phyloP scores from a whole-genome alignment of 179 eudicot genomes.

The Carnegiea gigantea region DNA sequence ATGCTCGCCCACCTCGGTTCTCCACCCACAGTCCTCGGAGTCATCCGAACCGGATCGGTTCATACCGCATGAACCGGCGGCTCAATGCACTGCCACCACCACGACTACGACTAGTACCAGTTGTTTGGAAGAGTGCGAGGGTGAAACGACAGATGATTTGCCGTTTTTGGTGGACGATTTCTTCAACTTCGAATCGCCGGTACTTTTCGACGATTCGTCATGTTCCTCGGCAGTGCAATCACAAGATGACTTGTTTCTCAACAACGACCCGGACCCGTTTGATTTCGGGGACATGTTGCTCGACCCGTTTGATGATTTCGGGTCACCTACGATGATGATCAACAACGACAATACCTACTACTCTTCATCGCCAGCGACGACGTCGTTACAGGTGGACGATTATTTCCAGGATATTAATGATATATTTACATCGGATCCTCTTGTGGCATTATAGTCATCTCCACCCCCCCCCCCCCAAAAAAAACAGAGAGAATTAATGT shows the following conservation, averaged over 20 bases:
- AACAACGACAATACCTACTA: background rate
- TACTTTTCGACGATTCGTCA: conserved; percentile 36
- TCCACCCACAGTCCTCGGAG: conserved; percentile 25
- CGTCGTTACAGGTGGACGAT: conserved; percentile 51
- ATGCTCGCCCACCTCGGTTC: conserved; percentile 73
- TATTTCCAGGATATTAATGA: conserved; percentile 54
- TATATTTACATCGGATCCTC: conserved; percentile 44
- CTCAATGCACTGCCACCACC: background rate
- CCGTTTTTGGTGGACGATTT: background rate
- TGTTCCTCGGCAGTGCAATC: background rate
- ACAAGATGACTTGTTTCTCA: conserved; percentile 6
- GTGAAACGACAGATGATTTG: conserved; percentile 7
- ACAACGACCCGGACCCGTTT: conserved; percentile 5
- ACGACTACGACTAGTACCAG: background rate
- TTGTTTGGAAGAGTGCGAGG: background rate
- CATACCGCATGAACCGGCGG: conserved; percentile 19
- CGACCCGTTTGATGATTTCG: conserved; percentile 27
- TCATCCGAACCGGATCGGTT: conserved; percentile 23
- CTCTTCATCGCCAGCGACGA: conserved; percentile 19
- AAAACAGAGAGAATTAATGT: background rate
- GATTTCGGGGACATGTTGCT: conserved; percentile 17
- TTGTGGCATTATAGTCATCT: conserved; percentile 32
- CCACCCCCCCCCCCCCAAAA: background rate
- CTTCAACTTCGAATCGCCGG: conserved; percentile 37
- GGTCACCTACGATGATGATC: conserved; percentile 7